Evolutionary conservation across 345 rosid genomes (phyloP), one percentile per base, ranked within the genome.

Genomic region (Lumnitzera littorea): DNA sequence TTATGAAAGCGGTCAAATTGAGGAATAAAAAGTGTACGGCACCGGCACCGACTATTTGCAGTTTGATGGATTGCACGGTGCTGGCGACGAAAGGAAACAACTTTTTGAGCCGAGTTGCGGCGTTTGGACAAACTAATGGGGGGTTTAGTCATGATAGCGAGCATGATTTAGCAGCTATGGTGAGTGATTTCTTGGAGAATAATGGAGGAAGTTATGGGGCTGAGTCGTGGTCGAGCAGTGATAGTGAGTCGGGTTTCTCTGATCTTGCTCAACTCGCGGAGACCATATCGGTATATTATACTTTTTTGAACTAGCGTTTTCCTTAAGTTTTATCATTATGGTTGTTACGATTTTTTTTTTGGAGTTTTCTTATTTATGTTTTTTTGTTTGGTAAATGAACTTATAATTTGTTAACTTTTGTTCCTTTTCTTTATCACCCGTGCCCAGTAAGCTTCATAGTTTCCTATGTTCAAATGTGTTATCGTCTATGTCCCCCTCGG

Each of bases 121-220:
- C 73, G 62, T 56, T 63, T 3, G 72, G 61, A 57, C 70, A 72
- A 50, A 69, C 56, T 17, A 79, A 72, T 0, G 84, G 82, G 56
- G 85, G 80, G 15, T 91, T 79, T 6, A 88, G 92, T 78, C 81
- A 83, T 57, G 96, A 92, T 64, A 83, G 96, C 75, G 96, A 92
- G 74, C 86, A 70, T 53, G 98, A 92, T 72, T 73, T 89, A 72
- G 98, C 89, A 12, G 73, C 85, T 12, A 80, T 92, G 92, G 96
- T 92, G 41, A 80, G 85, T 55, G 91, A 92, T 76, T 89, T 92
- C 64, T 53, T 87, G 56, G 98, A 92, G 69, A 83, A 79, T 65
- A 83, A 78, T 65, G 84, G 86, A 1, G 87, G 81, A 15, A 80
- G 85, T 72, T 75, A 68, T 62, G 85, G 83, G 8, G 69, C 74